Conservation (phyloP, 208 protist species). For the Leishmania major region DNA sequence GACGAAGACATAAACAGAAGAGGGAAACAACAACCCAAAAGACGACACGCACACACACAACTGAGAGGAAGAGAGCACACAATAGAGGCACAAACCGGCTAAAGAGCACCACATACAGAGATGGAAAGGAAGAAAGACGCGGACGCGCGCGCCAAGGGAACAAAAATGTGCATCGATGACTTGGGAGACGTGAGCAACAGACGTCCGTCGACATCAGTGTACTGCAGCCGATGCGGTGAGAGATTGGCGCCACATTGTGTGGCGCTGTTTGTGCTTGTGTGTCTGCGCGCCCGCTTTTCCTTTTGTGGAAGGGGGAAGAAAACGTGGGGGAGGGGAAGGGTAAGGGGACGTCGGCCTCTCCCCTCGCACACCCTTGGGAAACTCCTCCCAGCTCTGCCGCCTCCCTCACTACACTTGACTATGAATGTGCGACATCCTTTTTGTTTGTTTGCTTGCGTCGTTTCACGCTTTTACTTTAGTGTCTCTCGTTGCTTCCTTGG, state of each 20-base stretch:
- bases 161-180: not conserved
- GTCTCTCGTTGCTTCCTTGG: not conserved
- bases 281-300: not conserved
- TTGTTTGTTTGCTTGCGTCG: not conserved
- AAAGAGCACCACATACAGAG: not conserved
- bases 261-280: not conserved
- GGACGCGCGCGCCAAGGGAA: not conserved
- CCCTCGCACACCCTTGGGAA: not conserved
- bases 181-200: not conserved
- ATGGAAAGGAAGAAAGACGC: not conserved
- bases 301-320: not conserved
- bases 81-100: not conserved
- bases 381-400: not conserved
- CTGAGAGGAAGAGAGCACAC: not conserved
- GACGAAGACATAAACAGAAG: not conserved
- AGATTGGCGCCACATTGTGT: not conserved
- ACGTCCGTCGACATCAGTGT: not conserved
- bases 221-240: not conserved
- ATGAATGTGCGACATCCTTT: not conserved
- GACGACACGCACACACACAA: not conserved
- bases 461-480: not conserved
- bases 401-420: not conserved
- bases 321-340: not conserved
- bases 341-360: not conserved
- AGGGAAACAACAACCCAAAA: not conserved